Conservation (phyloP, 148 eudicot species). For the Camellia lanceoleosa region DNA sequence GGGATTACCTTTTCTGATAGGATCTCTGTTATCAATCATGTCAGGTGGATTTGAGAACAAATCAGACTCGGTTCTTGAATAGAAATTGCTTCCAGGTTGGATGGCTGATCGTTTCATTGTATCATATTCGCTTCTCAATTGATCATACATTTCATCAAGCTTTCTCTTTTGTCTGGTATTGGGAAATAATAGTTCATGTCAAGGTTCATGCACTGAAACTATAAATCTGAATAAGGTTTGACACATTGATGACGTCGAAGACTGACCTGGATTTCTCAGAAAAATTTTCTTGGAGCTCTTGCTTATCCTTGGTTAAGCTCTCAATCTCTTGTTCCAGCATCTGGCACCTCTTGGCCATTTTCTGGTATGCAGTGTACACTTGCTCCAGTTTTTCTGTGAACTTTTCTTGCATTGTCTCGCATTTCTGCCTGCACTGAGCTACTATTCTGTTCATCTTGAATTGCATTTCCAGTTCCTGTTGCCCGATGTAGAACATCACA, state of each 20-base stretch:
- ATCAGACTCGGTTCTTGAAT: slow-evolving; percentile 63
- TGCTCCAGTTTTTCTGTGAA: slow-evolving; percentile 81
- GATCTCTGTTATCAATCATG: slow-evolving; percentile 68
- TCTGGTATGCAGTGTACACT: slow-evolving; percentile 79
- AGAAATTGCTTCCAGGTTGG: slow-evolving; percentile 73
- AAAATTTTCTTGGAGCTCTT: slow-evolving; percentile 85
- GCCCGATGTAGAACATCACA: slow-evolving; percentile 81
- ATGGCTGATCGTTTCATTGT: slow-evolving; percentile 69
- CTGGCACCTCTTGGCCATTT: slow-evolving; percentile 89
- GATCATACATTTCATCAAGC: slow-evolving; percentile 98
- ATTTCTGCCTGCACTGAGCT: slow-evolving; percentile 78
- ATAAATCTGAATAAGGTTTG: not conserved
- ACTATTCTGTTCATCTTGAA: slow-evolving; percentile 80
- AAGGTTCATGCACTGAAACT: slow-evolving; percentile 16
- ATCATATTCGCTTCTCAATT: slow-evolving; percentile 78
- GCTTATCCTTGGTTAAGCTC: slow-evolving; percentile 72
- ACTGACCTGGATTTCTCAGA: slow-evolving; percentile 81
- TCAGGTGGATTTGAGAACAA: slow-evolving; percentile 66
- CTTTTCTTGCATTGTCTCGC: slow-evolving; percentile 76
- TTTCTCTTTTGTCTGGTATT: slow-evolving; percentile 79
- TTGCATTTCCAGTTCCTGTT: slow-evolving; percentile 90
- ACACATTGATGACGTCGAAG: not conserved
- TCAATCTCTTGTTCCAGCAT: slow-evolving; percentile 85
- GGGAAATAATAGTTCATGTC: slow-evolving; percentile 13
- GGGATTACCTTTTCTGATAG: slow-evolving; percentile 63